These are phyloP conservation scores for Ophiostoma sp. DNA, from an alignment of 2,329 filamentous ascomycete genomes.

Conservation along the genomic window DNA sequence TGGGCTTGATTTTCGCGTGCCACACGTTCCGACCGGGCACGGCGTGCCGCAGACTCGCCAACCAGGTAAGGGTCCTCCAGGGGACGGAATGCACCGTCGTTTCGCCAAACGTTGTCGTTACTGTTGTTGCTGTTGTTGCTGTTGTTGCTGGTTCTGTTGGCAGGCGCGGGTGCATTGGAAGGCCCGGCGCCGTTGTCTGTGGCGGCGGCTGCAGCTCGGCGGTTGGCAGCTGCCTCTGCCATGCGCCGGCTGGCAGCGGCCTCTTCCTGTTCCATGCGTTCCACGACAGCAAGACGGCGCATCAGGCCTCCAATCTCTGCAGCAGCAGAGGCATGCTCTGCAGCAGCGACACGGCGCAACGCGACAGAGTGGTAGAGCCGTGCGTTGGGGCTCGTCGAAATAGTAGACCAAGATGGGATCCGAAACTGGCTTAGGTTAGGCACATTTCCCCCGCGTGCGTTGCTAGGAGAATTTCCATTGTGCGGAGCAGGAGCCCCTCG, in stretches of 20 bases:
- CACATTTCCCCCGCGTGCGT: slow-evolving; percentile 30
- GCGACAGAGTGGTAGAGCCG: slow-evolving; percentile 61
- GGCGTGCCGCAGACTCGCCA: slow-evolving; percentile 57
- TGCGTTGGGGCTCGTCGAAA: slow-evolving; percentile 49
- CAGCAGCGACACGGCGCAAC: slow-evolving; percentile 51
- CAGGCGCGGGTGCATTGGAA: not conserved
- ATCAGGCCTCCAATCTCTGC: slow-evolving; percentile 32
- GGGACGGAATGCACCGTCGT: slow-evolving; percentile 39
- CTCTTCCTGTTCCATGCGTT: slow-evolving; percentile 38
- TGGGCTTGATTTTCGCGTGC: slow-evolving; percentile 43
- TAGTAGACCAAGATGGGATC: slow-evolving; percentile 54
- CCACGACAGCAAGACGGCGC: slow-evolving; percentile 34
- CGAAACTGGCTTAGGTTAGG: slow-evolving; percentile 51
- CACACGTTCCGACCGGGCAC: slow-evolving; percentile 53
- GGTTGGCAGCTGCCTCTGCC: slow-evolving; percentile 19
- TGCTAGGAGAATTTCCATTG: not conserved
- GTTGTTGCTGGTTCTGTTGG: slow-evolving; percentile 3
- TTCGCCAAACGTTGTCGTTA: slow-evolving; percentile 18
- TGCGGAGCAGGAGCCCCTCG: slow-evolving; percentile 9
- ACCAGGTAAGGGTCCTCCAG: slow-evolving; percentile 64
- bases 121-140: slow-evolving; percentile 24
- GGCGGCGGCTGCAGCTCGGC: slow-evolving; percentile 8
- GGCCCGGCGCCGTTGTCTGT: not conserved
- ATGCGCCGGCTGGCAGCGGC: slow-evolving; percentile 28
- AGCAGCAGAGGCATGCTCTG: slow-evolving; percentile 36